Conservation (phyloP, 768 basidiomycete species). For the Tylopilus subfusipes region DNA sequence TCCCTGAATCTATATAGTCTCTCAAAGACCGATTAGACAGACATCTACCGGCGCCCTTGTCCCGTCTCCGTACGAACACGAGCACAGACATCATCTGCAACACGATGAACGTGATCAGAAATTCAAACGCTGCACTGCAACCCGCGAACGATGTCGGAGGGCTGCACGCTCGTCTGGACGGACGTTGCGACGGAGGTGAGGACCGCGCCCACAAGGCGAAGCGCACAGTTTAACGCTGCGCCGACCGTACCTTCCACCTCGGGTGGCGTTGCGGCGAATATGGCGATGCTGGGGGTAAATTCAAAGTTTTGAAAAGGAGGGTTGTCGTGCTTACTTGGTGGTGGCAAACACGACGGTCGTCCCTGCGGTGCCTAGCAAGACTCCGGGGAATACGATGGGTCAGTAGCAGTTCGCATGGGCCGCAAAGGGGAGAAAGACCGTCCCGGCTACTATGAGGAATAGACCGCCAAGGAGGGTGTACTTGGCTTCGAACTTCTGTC, state of each 20-base stretch:
- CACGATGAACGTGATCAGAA: neutral
- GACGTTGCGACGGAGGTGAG: neutral
- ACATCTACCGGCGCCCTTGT: too few relatives aligned
- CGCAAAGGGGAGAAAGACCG: neutral
- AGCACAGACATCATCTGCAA: neutral
- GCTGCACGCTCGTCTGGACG: neutral
- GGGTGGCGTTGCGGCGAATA: neutral
- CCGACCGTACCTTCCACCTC: neutral
- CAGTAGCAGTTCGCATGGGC: neutral
- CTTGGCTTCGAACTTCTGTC: neutral
- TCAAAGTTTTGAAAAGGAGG: neutral
- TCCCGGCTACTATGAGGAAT: neutral
- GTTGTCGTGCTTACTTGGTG: neutral
- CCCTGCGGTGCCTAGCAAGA: neutral
- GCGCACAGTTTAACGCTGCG: neutral
- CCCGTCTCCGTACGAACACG: neutral
- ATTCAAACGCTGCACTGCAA: neutral
- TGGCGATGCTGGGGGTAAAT: neutral
- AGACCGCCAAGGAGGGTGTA: neutral
- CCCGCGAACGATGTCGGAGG: neutral
- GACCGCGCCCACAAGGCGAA: neutral
- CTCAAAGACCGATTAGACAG: too few relatives aligned
- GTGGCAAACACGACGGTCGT: neutral
- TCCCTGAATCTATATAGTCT: too few relatives aligned
- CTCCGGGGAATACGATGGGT: neutral